Conservation (phyloP, 257 asterid species). For the Ligustrum vulgare region DNA sequence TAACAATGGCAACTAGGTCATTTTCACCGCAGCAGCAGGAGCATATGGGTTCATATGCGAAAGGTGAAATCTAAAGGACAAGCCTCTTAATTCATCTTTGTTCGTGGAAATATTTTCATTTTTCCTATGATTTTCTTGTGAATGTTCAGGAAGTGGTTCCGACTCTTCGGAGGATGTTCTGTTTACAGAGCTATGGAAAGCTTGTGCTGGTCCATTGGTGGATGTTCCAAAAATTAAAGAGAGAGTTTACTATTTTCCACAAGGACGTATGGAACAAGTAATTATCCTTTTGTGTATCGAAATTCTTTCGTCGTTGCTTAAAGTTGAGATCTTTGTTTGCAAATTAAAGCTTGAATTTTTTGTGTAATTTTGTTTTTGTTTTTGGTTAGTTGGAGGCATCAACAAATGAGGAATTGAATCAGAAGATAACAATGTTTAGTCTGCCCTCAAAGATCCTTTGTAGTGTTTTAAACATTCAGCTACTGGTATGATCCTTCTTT, state of each 20-base stretch:
- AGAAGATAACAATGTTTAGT: constrained; percentile 70
- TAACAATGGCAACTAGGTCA: constrained; percentile 42
- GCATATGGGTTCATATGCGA: constrained; percentile 31
- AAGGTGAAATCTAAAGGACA: constrained; percentile 27
- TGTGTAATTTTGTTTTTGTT: constrained; percentile 18
- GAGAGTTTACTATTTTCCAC: constrained; percentile 88
- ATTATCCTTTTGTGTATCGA: background rate
- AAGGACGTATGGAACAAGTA: constrained; percentile 99
- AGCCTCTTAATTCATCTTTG: background rate
- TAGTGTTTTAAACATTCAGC: constrained; percentile 54
- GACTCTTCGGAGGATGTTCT: constrained; percentile 57
- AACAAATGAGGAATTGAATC: constrained; percentile 79
- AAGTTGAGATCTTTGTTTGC: constrained; percentile 32
- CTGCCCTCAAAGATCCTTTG: constrained; percentile 87
- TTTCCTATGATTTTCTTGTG: constrained; percentile 2
- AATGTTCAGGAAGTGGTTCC: constrained; percentile 40
- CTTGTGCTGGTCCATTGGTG: constrained; percentile 95
- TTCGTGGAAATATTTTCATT: background rate
- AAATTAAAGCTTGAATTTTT: constrained; percentile 16
- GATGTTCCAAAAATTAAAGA: constrained; percentile 77
- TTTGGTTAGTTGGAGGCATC: constrained; percentile 87
- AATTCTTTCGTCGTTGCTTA: constrained; percentile 3
- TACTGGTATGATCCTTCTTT: constrained; percentile 55
- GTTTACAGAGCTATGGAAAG: constrained; percentile 81
- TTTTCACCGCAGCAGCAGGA: constrained; percentile 43